phyloP scores from a whole-genome alignment of 306 rosid species.

The Castanopsis chinensis region DNA sequence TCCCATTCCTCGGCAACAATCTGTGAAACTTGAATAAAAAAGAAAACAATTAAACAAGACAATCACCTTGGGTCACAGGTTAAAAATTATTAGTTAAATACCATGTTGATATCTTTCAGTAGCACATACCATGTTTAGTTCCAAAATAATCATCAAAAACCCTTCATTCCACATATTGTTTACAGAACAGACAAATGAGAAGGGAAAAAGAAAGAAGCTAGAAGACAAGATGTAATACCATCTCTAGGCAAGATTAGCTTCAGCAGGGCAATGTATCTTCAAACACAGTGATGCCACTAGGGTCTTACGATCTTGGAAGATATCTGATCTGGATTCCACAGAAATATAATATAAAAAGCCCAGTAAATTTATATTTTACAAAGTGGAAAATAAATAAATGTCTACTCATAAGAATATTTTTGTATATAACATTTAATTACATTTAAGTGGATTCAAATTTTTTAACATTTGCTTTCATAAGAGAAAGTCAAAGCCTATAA shows the following conservation, averaged over 20 bases:
- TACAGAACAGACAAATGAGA: not conserved
- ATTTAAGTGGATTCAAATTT: not conserved
- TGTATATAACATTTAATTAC: conserved; percentile 1
- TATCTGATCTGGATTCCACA: conserved; percentile 32
- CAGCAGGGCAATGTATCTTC: conserved; percentile 63
- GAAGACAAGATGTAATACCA: conserved; percentile 50
- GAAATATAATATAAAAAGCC: conserved; percentile 13
- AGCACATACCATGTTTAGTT: not conserved
- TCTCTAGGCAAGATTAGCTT: conserved; percentile 84
- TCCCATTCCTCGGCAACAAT: not conserved
- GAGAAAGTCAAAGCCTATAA: not conserved
- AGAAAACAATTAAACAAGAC: not conserved
- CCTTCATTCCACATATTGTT: not conserved
- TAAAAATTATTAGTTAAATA: not conserved
- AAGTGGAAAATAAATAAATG: not conserved
- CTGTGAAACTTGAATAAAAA: not conserved
- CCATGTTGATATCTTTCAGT: not conserved
- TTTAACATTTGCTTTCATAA: not conserved
- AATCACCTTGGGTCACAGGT: not conserved
- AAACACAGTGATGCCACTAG: conserved; percentile 45
- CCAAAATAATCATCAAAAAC: not conserved
- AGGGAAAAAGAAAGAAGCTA: not conserved
- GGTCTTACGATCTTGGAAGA: conserved; percentile 24
- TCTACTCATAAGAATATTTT: not conserved
- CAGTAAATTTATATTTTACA: conserved; percentile 4